Percentiles rank a stretch among this genome's conserved stretches.
phyloP scores from a whole-genome alignment of 441 rosid species.

The Capsella rubella region DNA sequence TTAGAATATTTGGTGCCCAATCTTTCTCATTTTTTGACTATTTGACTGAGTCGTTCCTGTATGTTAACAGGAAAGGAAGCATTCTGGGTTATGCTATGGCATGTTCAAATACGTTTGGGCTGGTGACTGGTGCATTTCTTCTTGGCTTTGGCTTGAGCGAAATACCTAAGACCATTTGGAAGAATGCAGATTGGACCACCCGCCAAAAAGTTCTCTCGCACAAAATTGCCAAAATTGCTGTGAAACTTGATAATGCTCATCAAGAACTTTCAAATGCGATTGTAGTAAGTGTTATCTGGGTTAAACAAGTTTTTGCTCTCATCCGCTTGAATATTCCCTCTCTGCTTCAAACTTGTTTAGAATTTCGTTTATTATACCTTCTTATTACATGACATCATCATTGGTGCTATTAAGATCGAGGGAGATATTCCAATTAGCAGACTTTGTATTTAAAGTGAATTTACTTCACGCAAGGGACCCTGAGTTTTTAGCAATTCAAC shows the following conservation, averaged over 20 bases:
- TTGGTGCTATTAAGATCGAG: constrained; percentile 16
- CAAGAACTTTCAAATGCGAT: constrained; percentile 97
- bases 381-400: constrained; percentile 9
- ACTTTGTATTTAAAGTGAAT: constrained; percentile 4
- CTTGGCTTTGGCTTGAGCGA: constrained; percentile 99
- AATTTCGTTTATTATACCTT: neutral
- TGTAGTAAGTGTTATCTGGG: constrained; percentile 63
- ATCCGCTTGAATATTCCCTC: neutral
- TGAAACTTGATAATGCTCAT: constrained; percentile 96
- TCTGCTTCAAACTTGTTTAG: constrained; percentile 15
- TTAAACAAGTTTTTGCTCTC: constrained; percentile 4
- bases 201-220: constrained; percentile 98
- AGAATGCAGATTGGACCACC: constrained; percentile 87
- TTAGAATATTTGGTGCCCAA: neutral
- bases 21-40: constrained; percentile 11
- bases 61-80: constrained; percentile 59
- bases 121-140: constrained; percentile 97
- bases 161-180: constrained; percentile 90
- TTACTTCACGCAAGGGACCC: neutral
- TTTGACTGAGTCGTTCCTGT: constrained; percentile 32
- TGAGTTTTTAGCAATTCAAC: constrained; percentile 13
- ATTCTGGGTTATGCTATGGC: constrained; percentile 97
- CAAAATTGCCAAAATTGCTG: constrained; percentile 95
- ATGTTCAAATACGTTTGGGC: constrained; percentile 97
- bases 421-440: constrained; percentile 13